A percentile compares a stretch with the other conserved stretches of the same genome.
Conservation (phyloP, 2,329 filamentous ascomycete species). For the Xylariales sp. region DNA sequence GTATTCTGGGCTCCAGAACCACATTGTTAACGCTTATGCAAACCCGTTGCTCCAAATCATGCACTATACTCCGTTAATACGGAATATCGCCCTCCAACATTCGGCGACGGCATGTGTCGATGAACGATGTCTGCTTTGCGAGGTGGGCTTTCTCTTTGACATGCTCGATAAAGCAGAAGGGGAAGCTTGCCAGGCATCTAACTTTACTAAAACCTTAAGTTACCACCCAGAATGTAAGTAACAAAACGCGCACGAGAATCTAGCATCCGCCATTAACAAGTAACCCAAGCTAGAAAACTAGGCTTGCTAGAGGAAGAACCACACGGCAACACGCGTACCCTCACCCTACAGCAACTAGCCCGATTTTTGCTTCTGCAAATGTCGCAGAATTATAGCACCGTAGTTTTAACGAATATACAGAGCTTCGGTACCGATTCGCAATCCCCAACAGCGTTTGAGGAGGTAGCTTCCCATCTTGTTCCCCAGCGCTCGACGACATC, state of each 20-base stretch:
- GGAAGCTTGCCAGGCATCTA: constrained; percentile 95
- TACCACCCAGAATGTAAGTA: constrained; percentile 77
- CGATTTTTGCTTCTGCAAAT: constrained; percentile 88
- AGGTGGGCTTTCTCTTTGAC: constrained; percentile 94
- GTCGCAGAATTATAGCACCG: constrained; percentile 77
- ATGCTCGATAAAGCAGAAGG: constrained; percentile 98
- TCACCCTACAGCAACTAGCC: constrained; percentile 87
- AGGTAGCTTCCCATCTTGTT: constrained; percentile 56
- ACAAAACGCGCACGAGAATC: neutral
- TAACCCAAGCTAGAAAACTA: constrained; percentile 70
- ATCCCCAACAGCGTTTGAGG: constrained; percentile 66
- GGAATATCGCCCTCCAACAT: constrained; percentile 90
- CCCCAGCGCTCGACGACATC: neutral
- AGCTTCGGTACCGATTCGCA: constrained; percentile 46
- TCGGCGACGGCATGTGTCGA: constrained; percentile 85
- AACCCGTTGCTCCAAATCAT: constrained; percentile 92
- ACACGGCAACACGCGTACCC: constrained; percentile 74
- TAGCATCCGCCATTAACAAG: constrained; percentile 33
- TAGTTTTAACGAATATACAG: constrained; percentile 66
- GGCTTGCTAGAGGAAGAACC: constrained; percentile 88
- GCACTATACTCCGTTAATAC: constrained; percentile 87
- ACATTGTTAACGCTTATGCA: constrained; percentile 96
- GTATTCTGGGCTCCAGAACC: constrained; percentile 93
- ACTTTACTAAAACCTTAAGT: constrained; percentile 89
- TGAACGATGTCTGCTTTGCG: constrained; percentile 89